Percentiles rank a stretch among this genome's conserved stretches.
Conservation (phyloP, 768 basidiomycete species). For the Xerocomellus intermedius region DNA sequence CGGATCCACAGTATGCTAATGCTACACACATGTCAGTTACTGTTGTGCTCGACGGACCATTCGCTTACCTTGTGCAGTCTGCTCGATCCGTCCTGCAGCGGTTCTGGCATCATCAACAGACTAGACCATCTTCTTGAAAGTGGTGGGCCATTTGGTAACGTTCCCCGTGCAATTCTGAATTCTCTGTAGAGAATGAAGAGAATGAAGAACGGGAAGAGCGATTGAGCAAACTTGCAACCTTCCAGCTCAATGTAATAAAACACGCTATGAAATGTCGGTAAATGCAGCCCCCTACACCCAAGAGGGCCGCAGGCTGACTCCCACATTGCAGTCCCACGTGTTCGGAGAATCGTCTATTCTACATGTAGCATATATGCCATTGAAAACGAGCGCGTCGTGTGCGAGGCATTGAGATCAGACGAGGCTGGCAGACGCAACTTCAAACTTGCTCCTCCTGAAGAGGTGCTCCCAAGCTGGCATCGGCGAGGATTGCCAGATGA, state of each 20-base stretch:
- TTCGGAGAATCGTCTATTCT: constrained; percentile 86
- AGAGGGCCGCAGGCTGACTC: constrained; percentile 6
- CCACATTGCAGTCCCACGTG: constrained; percentile 61
- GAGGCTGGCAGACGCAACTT: constrained; percentile 66
- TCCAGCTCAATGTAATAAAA: constrained; percentile 87
- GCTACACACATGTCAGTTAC: constrained; percentile 84
- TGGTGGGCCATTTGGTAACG: constrained; percentile 43
- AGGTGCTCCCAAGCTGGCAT: constrained; percentile 80
- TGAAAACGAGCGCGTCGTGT: constrained; percentile 93
- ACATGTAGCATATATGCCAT: constrained; percentile 93
- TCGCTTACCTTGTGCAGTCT: constrained; percentile 47
- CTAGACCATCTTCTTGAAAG: constrained; percentile 79
- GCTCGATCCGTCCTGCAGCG: constrained; percentile 95
- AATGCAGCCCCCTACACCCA: constrained; percentile 22
- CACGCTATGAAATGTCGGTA: constrained; percentile 90
- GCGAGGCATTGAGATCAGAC: constrained; percentile 64
- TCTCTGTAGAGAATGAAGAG: constrained; percentile 50
- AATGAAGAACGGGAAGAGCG: constrained; percentile 62
- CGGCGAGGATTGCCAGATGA: constrained; percentile 74
- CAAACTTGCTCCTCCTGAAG: constrained; percentile 57
- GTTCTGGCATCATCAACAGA: constrained; percentile 89
- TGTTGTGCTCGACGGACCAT: not conserved
- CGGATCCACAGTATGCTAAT: constrained; percentile 53
- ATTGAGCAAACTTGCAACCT: constrained; percentile 77
- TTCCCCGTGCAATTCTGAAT: constrained; percentile 2